A percentile compares a stretch with the other conserved stretches of the same genome.
phyloP scores from a whole-genome alignment of 805 yeast genomes.

The Kodamaea laetipori region DNA sequence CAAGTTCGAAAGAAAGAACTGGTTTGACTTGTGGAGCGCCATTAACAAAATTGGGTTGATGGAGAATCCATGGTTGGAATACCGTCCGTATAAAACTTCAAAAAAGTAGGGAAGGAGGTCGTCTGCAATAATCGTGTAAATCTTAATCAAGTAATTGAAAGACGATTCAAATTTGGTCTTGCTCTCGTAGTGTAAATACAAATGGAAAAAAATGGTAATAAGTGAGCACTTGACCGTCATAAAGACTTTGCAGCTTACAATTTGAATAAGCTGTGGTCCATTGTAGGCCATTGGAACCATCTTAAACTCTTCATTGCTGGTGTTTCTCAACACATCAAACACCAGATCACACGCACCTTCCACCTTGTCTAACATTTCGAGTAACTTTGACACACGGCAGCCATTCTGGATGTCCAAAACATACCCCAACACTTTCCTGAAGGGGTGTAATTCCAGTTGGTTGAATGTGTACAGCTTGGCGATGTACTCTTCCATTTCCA shows the following conservation, averaged over 20 bases:
- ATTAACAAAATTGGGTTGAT: conserved; percentile 14
- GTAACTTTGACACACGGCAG: conserved; percentile 17
- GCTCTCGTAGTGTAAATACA: conserved; percentile 17
- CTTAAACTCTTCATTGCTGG: conserved; percentile 1
- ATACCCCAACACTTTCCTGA: conserved; percentile 16
- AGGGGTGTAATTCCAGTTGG: conserved; percentile 12
- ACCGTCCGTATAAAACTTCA: conserved; percentile 15
- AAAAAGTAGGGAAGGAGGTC: conserved; percentile 18
- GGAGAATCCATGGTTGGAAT: conserved; percentile 12
- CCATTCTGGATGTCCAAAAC: conserved; percentile 18
- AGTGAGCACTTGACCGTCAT: conserved; percentile 16
- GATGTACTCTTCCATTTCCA: conserved; percentile 17
- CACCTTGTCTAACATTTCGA: conserved; percentile 11
- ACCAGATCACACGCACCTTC: conserved; percentile 13
- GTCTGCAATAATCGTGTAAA: conserved; percentile 12
- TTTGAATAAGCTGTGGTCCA: conserved; percentile 9
- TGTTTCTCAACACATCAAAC: conserved; percentile 9
- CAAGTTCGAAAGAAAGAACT: conserved; percentile 21
- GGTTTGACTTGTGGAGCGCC: conserved; percentile 16
- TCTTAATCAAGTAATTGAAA: conserved; percentile 14
- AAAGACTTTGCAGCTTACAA: conserved; percentile 16
- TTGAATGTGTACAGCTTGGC: conserved; percentile 15
- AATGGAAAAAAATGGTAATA: conserved; percentile 14
- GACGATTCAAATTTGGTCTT: conserved; percentile 13
- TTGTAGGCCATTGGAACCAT: conserved; percentile 7